Base-by-base conservation (phyloP, 192 early-diverging fungal species). In the Umbelopsis isabellina region DNA sequence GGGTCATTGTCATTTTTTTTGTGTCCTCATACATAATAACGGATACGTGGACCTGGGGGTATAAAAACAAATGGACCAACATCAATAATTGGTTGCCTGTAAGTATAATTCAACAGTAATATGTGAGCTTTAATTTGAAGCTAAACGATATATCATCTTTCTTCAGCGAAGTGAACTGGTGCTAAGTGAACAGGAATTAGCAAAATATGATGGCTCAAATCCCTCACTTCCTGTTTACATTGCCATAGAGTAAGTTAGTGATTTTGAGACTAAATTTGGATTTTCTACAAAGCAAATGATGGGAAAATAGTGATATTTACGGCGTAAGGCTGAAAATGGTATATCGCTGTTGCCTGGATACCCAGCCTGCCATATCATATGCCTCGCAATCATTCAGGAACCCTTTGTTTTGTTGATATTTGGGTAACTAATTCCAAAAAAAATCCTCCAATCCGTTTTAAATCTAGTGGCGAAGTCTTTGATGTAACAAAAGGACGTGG, bases 161-260 rank as follows among this genome's bases (percentile, higher is more conserved):
- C 12, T 1, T 21, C 66, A 89, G 85, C 37, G 73, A 74, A 79
- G 76, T 53, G 82, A 92, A 70, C 70, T 78, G 8, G 80, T 89
- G 5, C 88, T 98, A 51, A 92, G 94, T 37, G 83, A 88, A 27
- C 80, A 75, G n/a, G 90, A 99, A 73, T 80, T 99, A 15, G 81
- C 84, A 10, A 73, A 78, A 70, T 96, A 94, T 74, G 95, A 99
- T 73, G 98, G 98, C 15, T 83, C 83, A 44, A 90, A 95, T 76
- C 89, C 88, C 0, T 83, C 77, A 46, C 81, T 91, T 68, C 96
- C 94, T 0, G 89, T 98, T 46, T 97, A 98, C 69, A 72, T 99
- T 53, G 95, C 96, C 1, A 87, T 98, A 52, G 88, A 90, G 88
- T 91, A 88, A 78, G 77, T 65, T 49, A 45, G 5, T 49, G 6